Evolutionary conservation across 2,329 filamentous ascomycete genomes (phyloP), one percentile per base, ranked within the genome.

Genomic region (Alternaria ethzedia): DNA sequence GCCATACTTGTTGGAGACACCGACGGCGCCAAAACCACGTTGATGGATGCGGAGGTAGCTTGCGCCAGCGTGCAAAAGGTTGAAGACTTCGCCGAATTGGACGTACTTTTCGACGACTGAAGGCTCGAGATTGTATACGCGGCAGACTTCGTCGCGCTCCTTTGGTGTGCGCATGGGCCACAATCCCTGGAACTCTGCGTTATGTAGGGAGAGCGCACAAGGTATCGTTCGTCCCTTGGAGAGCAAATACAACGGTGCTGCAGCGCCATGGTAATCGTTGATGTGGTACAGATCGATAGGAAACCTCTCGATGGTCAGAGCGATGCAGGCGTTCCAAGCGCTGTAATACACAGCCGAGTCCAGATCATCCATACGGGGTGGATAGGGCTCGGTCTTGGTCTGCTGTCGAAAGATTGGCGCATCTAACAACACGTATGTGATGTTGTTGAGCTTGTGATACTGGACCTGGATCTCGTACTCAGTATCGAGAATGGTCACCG

Each of bases 261-360:
- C 44, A 3, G 44, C 44, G 44, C 44, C 44, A n/a, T 46, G 44
- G 5, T 46, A 46, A 25, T 46, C 44, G 44, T 46, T 46, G 44
- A 46, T 46, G 15, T 46, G 44, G 9, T 46, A 46, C 44, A 46
- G 21, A 23, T 46, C 44, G 44, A 46, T 46, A 4, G 44, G 44
- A 74, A 91, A 91, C 15, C 89, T 85, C 59, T 85, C 84, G 67
- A 90, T 86, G 2, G 88, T 81, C 68, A 89, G 84, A 8, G 89
- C 88, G 69, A 91, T 90, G 74, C 89, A 91, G 75, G 88, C 87
- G 67, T 91, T 91, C 89, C 89, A 91, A 3, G 88, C 88, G 3
- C 87, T 90, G 74, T 91, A 91, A 77, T 90, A 89, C 50, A 91
- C 87, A 12, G 89, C 89, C 66, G 85, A 88, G 65, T 89, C 87